A percentile compares a stretch with the other conserved stretches of the same genome.
These are phyloP conservation scores for Phascolomyces articulosus DNA, from an alignment of 371 early-diverging fungal genomes.

Conservation along the genomic window DNA sequence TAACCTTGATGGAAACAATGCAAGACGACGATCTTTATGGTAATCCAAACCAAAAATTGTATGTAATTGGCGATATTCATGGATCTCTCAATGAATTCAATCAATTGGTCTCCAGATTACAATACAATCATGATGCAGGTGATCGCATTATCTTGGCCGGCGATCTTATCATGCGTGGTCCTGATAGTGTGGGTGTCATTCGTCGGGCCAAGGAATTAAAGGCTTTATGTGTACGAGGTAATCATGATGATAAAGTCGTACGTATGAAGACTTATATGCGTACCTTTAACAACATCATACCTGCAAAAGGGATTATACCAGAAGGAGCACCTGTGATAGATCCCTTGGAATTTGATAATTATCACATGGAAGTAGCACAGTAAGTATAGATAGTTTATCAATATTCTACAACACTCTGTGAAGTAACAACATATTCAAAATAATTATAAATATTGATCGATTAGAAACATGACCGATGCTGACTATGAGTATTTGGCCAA, in stretches of 20 bases:
- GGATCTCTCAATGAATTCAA: conserved; percentile 63
- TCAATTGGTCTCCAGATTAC: conserved; percentile 44
- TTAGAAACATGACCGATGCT: conserved; percentile 44
- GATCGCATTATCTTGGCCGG: conserved; percentile 73
- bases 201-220: conserved; percentile 52
- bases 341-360: conserved; percentile 38
- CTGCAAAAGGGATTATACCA: conserved; percentile 29
- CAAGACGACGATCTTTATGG: conserved; percentile 9
- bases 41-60: conserved; percentile 26
- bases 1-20: conserved; percentile 28
- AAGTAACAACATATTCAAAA: no score
- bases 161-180: conserved; percentile 73
- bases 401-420: no score
- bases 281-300: no score
- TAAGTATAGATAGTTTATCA: no score
- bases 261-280: conserved; percentile 57
- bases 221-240: conserved; percentile 71
- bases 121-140: conserved; percentile 30
- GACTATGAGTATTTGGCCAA: conserved; percentile 60
- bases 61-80: conserved; percentile 79
- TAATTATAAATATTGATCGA: not conserved
- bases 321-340: conserved; percentile 45
- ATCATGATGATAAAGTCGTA: conserved; percentile 77
- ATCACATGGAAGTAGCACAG: conserved; percentile 48
- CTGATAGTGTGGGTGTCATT: conserved; percentile 65